Conservation (phyloP, 2,329 filamentous ascomycete species). For the Pseudogymnoascus sp. region DNA sequence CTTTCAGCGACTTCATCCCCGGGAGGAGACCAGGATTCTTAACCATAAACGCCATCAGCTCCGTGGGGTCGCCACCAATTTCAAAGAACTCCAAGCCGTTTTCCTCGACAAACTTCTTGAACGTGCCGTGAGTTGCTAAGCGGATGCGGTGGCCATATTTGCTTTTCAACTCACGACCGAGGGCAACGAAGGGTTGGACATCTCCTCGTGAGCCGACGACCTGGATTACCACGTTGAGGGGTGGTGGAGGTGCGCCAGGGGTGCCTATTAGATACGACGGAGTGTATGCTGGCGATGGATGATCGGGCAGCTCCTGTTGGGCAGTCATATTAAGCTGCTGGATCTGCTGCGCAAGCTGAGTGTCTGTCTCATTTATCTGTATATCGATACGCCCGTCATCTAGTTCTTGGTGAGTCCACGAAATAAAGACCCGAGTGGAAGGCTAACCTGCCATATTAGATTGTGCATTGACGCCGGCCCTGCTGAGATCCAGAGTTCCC, state of each 20-base stretch:
- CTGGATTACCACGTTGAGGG: conserved; percentile 54
- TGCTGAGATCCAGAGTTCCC: neutral
- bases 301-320: neutral
- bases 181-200: conserved; percentile 55
- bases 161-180: conserved; percentile 46
- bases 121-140: conserved; percentile 52
- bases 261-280: neutral
- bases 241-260: conserved; percentile 27
- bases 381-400: neutral
- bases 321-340: neutral
- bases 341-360: neutral
- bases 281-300: neutral
- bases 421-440: neutral
- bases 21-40: conserved; percentile 82
- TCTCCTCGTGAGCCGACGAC: conserved; percentile 56
- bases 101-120: conserved; percentile 54
- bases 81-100: conserved; percentile 66
- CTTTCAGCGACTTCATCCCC: conserved; percentile 65
- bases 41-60: conserved; percentile 82
- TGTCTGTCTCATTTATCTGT: conserved; percentile 4
- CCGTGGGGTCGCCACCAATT: conserved; percentile 60
- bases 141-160: conserved; percentile 50
- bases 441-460: neutral
- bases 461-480: neutral
- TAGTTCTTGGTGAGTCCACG: neutral